A percentile compares a stretch with the other conserved stretches of the same genome.
Evolutionary conservation across 148 eudicot genomes (phyloP).

Genomic region (Arctostaphylos glauca): DNA sequence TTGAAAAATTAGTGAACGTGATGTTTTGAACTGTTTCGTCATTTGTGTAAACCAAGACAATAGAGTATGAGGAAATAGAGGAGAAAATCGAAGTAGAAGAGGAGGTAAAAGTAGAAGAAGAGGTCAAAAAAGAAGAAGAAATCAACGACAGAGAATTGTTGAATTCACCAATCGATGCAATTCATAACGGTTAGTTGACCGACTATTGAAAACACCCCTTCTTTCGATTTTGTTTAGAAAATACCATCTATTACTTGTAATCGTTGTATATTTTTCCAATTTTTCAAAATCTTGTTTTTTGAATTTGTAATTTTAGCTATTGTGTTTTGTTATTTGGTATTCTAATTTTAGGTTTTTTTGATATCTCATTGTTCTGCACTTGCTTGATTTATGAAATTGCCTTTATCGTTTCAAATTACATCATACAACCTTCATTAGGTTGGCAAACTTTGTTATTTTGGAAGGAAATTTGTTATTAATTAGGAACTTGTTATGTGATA

Average conservation of each 20-base stretch:
- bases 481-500: background rate
- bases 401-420: too few relatives aligned
- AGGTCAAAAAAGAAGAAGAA: conserved; percentile 11
- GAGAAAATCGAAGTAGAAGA: background rate
- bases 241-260: background rate
- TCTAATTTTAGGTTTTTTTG: background rate
- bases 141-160: conserved; percentile 12
- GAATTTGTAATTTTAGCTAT: background rate
- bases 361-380: background rate
- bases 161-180: background rate
- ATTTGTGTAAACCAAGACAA: conserved; percentile 24
- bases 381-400: background rate
- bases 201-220: background rate
- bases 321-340: background rate
- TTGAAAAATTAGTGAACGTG: too few relatives aligned
- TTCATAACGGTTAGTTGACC: conserved; percentile 7
- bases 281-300: background rate
- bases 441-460: background rate
- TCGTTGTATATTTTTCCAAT: background rate
- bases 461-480: background rate
- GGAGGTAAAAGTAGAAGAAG: background rate
- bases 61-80: conserved; percentile 24
- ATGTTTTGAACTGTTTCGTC: too few relatives aligned
- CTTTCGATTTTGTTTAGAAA: background rate
- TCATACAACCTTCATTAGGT: background rate